Evolutionary conservation across 441 rosid species (phyloP).

Genomic region (Aquilaria agallochum): DNA sequence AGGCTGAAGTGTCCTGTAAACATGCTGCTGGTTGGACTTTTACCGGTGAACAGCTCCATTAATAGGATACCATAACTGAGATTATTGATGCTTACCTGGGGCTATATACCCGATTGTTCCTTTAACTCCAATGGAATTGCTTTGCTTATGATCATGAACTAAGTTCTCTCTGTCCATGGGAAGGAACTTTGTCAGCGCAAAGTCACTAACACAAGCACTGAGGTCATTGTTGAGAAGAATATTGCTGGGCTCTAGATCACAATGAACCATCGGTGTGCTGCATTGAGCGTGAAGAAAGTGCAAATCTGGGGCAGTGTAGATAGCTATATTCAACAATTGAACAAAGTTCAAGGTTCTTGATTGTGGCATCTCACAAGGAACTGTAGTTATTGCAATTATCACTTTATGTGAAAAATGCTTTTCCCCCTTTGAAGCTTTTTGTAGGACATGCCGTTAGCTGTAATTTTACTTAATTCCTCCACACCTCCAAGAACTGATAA

Average conservation of each 20-base stretch:
- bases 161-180: background rate
- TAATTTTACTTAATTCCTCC: slow-evolving; percentile 13
- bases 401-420: background rate
- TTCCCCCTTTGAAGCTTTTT: background rate
- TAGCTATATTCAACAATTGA: slow-evolving; percentile 22
- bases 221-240: slow-evolving; percentile 28
- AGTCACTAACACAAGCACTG: slow-evolving; percentile 34
- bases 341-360: slow-evolving; percentile 8
- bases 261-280: slow-evolving; percentile 25
- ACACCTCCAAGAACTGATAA: slow-evolving; percentile 12
- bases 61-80: slow-evolving; percentile 19
- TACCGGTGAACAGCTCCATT: slow-evolving; percentile 18
- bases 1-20: slow-evolving; percentile 19
- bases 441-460: background rate
- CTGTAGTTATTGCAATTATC: background rate
- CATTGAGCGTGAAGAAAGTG: slow-evolving; percentile 32
- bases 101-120: slow-evolving; percentile 14
- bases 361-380: background rate
- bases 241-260: slow-evolving; percentile 33
- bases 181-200: slow-evolving; percentile 27
- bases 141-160: background rate
- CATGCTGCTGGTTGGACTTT: slow-evolving; percentile 15
- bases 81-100: slow-evolving; percentile 9
- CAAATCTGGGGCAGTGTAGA: slow-evolving; percentile 31
- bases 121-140: slow-evolving; percentile 13